phyloP scores from a whole-genome alignment of 768 basidiomycete species.

The Pholiota microspora region DNA sequence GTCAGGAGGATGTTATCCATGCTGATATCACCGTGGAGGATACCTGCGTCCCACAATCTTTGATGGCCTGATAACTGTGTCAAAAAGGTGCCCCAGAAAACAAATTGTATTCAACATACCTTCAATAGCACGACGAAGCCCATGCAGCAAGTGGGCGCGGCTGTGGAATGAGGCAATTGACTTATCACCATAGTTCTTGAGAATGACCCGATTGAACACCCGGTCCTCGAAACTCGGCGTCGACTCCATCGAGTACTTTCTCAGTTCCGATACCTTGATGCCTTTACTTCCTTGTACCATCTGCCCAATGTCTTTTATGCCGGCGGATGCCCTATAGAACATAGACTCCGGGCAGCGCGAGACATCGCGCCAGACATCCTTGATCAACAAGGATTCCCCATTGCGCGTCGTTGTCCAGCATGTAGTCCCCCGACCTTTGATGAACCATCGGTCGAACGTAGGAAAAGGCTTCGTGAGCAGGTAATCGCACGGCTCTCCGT shows the following conservation, averaged over 20 bases:
- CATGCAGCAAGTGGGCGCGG: constrained; percentile 11
- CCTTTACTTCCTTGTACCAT: constrained; percentile 11
- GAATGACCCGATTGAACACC: constrained; percentile 11
- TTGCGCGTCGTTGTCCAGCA: constrained; percentile 19
- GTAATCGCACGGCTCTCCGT: neutral
- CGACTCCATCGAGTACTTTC: neutral
- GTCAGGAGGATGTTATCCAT: constrained; percentile 21
- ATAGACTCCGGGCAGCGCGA: constrained; percentile 7
- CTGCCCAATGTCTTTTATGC: constrained; percentile 17
- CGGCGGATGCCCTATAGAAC: constrained; percentile 8
- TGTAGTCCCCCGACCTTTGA: constrained; percentile 21
- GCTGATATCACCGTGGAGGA: constrained; percentile 28
- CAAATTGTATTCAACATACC: constrained; percentile 9
- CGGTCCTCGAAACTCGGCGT: neutral
- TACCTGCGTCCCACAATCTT: constrained; percentile 12
- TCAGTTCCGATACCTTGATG: neutral
- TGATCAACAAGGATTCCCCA: constrained; percentile 11
- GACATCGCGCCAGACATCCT: constrained; percentile 21
- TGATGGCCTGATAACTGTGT: constrained; percentile 14
- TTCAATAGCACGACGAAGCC: constrained; percentile 14
- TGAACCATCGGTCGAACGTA: constrained; percentile 10
- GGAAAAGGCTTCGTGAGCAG: neutral
- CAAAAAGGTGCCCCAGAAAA: neutral
- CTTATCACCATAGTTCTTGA: constrained; percentile 10
- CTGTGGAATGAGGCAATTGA: constrained; percentile 11